Conservation (phyloP, 164 flowering plant species). For the Akebia trifoliata region DNA sequence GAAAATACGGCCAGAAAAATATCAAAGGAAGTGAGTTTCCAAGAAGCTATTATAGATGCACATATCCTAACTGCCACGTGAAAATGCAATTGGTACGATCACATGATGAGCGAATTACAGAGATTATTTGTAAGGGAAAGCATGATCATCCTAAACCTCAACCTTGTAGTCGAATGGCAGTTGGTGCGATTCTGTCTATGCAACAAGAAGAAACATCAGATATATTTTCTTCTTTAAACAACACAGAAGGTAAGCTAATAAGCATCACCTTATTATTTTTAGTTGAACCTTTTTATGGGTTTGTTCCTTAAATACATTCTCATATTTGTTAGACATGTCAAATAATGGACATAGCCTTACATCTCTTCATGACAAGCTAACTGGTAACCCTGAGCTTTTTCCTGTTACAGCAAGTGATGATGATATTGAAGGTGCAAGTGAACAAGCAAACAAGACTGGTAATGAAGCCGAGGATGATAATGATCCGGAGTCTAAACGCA, state of each 20-base stretch:
- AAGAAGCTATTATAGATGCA: constrained; percentile 77
- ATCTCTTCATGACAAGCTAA: constrained; percentile 27
- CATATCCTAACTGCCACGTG: constrained; percentile 83
- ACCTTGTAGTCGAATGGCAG: constrained; percentile 50
- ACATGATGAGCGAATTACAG: constrained; percentile 69
- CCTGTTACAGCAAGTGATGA: constrained; percentile 40
- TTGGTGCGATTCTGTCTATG: constrained; percentile 40
- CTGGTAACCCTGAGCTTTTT: constrained; percentile 36
- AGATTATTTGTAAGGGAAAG: constrained; percentile 69
- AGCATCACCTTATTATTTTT: not conserved
- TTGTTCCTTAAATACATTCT: not conserved
- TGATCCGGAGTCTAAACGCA: constrained; percentile 31
- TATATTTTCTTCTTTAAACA: constrained; percentile 29
- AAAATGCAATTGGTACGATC: constrained; percentile 83
- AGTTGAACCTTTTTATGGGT: not conserved
- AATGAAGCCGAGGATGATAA: constrained; percentile 54
- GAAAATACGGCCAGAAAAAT: constrained; percentile 80
- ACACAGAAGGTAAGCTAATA: constrained; percentile 44
- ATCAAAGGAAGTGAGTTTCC: constrained; percentile 80
- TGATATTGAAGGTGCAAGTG: constrained; percentile 27
- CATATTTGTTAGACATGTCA: constrained; percentile 29
- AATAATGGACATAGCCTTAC: constrained; percentile 27
- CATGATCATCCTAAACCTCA: constrained; percentile 91
- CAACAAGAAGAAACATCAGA: constrained; percentile 63
- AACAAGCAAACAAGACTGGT: constrained; percentile 15